These are phyloP conservation scores for Yamadazyma endophytica DNA, from an alignment of 805 yeast genomes.

Conservation along the genomic window DNA sequence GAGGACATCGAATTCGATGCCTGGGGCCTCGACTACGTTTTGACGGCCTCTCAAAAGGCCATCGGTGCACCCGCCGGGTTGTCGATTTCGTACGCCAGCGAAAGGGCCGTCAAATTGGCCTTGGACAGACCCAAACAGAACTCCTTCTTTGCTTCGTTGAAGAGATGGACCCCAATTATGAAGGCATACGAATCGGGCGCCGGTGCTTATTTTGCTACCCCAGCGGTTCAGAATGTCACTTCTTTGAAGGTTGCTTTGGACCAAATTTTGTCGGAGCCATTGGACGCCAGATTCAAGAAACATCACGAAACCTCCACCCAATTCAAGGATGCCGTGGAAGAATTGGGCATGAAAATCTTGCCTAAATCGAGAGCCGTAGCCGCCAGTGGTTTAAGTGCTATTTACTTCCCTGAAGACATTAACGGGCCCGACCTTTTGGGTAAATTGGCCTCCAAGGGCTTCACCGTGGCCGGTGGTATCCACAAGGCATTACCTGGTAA, in stretches of 20 bases:
- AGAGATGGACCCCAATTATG: slow-evolving; percentile 88
- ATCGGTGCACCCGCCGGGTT: slow-evolving; percentile 93
- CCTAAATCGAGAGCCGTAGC: slow-evolving; percentile 54
- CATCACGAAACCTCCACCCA: slow-evolving; percentile 60
- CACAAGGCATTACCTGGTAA: slow-evolving; percentile 74
- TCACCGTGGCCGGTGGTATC: slow-evolving; percentile 86
- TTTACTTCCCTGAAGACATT: slow-evolving; percentile 73
- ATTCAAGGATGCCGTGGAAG: slow-evolving; percentile 57
- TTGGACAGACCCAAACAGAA: slow-evolving; percentile 43
- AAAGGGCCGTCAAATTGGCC: slow-evolving; percentile 66
- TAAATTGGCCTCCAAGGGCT: slow-evolving; percentile 59
- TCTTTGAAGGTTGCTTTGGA: slow-evolving; percentile 74
- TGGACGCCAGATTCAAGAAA: slow-evolving; percentile 58
- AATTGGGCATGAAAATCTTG: slow-evolving; percentile 66
- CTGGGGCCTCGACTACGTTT: slow-evolving; percentile 86
- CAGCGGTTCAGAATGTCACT: slow-evolving; percentile 83
- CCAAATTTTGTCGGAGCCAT: slow-evolving; percentile 55
- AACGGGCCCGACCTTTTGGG: slow-evolving; percentile 64
- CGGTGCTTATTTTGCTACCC: slow-evolving; percentile 91
- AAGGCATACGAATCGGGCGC: slow-evolving; percentile 76
- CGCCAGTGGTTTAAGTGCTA: slow-evolving; percentile 87
- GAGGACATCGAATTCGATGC: slow-evolving; percentile 80
- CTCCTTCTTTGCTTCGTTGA: slow-evolving; percentile 65
- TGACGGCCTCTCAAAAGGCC: slow-evolving; percentile 95
- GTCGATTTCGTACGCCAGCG: slow-evolving; percentile 70